Evolutionary conservation across 768 basidiomycete species (phyloP).

Genomic region (Lentinula raphanica): DNA sequence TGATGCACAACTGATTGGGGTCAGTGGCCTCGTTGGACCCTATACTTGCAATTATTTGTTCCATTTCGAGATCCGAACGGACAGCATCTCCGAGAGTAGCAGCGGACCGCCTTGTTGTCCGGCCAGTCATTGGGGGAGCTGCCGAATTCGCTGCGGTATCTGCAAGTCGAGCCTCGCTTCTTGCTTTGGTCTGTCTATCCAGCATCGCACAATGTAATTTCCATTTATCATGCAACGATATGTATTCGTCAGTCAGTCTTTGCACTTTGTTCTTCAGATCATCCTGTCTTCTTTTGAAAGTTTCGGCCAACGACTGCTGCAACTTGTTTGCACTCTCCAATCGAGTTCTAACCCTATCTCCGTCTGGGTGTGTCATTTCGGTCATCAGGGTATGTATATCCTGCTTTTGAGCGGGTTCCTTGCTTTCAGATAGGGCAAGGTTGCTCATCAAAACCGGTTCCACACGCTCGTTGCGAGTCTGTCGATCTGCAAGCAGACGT

Average conservation of each 20-base stretch:
- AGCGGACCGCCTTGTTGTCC: conserved; percentile 71
- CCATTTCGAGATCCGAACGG: conserved; percentile 93
- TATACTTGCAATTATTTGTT: conserved; percentile 92
- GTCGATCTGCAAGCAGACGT: conserved; percentile 52
- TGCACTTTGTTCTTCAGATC: conserved; percentile 49
- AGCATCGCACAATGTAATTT: conserved; percentile 61
- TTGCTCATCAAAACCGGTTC: conserved; percentile 37
- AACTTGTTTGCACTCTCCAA: conserved; percentile 28
- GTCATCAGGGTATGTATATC: conserved; percentile 41
- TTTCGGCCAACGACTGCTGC: conserved; percentile 46
- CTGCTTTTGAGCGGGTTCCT: conserved; percentile 23
- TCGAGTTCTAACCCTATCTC: conserved; percentile 24
- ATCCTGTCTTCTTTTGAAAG: conserved; percentile 49
- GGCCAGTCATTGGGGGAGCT: conserved; percentile 22
- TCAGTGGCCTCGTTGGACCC: conserved; percentile 93
- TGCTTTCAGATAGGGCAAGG: too few species aligned
- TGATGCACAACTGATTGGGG: conserved; percentile 78
- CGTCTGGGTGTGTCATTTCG: conserved; percentile 31
- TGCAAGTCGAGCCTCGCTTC: conserved; percentile 22
- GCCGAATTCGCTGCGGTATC: conserved; percentile 30
- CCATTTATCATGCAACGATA: conserved; percentile 68
- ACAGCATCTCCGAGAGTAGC: conserved; percentile 80
- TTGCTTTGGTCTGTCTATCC: conserved; percentile 48
- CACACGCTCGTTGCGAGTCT: conserved; percentile 58
- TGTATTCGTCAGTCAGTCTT: conserved; percentile 60